A percentile compares a stretch with the other conserved stretches of the same genome.
These are phyloP conservation scores for Hymenoscyphus salicellus DNA, from an alignment of 2,329 filamentous ascomycete species.

Conservation along the genomic window DNA sequence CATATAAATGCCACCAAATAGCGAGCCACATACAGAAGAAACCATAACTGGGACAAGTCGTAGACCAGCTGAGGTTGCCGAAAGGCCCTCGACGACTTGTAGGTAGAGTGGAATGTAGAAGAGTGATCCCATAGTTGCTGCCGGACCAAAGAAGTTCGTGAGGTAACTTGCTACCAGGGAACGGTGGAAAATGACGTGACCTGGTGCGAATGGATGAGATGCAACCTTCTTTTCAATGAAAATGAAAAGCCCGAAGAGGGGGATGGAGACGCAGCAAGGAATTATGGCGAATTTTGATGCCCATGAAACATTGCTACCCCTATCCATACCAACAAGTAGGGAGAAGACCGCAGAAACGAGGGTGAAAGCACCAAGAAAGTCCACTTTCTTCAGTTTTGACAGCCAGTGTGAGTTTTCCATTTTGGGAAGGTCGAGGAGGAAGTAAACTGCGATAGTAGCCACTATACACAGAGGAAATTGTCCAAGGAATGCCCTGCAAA, in stretches of 20 bases:
- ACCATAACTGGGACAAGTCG: constrained; percentile 66
- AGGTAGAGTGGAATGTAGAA: constrained; percentile 72
- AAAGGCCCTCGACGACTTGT: constrained; percentile 65
- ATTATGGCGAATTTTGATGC: constrained; percentile 54
- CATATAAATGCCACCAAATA: constrained; percentile 65
- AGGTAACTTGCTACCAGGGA: constrained; percentile 65
- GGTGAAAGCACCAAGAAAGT: constrained; percentile 68
- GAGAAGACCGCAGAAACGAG: constrained; percentile 54
- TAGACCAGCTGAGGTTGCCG: constrained; percentile 61
- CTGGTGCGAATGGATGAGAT: constrained; percentile 69
- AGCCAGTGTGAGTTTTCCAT: constrained; percentile 60
- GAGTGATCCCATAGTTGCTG: constrained; percentile 52
- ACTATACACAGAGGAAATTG: constrained; percentile 67
- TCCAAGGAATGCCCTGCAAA: constrained; percentile 61
- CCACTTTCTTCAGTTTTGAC: constrained; percentile 63
- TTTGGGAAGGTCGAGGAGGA: constrained; percentile 60
- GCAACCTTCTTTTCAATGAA: constrained; percentile 67
- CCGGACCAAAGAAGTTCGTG: constrained; percentile 70
- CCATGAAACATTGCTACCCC: constrained; percentile 72
- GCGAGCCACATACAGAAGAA: constrained; percentile 59
- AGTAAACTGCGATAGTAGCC: constrained; percentile 61
- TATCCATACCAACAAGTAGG: constrained; percentile 59
- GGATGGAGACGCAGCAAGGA: constrained; percentile 52
- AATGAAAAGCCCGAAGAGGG: constrained; percentile 65
- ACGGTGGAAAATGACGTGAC: constrained; percentile 67